Percentiles rank a stretch among this genome's conserved stretches.
These are phyloP conservation scores for Coix lacrymajobi DNA, from an alignment of 176 grass and related monocot species.

Conservation along the genomic window DNA sequence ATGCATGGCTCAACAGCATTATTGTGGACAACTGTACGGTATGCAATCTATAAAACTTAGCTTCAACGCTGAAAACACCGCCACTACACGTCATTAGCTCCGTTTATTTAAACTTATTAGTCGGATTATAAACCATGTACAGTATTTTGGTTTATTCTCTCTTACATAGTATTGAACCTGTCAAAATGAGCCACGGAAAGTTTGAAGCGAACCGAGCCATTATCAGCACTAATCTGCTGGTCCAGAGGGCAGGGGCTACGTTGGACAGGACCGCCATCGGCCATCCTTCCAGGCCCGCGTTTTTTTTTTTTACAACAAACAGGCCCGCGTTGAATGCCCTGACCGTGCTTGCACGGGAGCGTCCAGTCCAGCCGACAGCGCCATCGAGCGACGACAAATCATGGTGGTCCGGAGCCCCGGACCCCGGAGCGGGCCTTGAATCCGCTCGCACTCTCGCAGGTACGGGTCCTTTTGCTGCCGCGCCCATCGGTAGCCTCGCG, in stretches of 20 bases:
- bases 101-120: too few species aligned
- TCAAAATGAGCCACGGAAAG: too few species aligned
- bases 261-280: background rate
- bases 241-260: background rate
- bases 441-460: background rate
- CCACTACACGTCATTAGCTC: background rate
- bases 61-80: background rate
- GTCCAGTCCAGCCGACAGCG: too few species aligned
- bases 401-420: background rate
- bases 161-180: too few species aligned
- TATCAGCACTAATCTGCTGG: background rate
- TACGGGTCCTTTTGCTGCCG: background rate
- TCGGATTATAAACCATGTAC: too few species aligned
- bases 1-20: background rate
- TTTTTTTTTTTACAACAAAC: too few species aligned
- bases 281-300: too few species aligned
- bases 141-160: too few species aligned
- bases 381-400: background rate
- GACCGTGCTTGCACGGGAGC: background rate
- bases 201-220: too few species aligned
- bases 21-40: background rate
- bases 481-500: background rate
- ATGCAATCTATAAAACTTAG: background rate
- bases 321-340: slow-evolving; percentile 7
- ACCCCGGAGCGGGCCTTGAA: background rate